These are phyloP conservation scores for Ecytonucleospora hepatopenaei DNA, from an alignment of 371 early-diverging fungal species.

Conservation along the genomic window DNA sequence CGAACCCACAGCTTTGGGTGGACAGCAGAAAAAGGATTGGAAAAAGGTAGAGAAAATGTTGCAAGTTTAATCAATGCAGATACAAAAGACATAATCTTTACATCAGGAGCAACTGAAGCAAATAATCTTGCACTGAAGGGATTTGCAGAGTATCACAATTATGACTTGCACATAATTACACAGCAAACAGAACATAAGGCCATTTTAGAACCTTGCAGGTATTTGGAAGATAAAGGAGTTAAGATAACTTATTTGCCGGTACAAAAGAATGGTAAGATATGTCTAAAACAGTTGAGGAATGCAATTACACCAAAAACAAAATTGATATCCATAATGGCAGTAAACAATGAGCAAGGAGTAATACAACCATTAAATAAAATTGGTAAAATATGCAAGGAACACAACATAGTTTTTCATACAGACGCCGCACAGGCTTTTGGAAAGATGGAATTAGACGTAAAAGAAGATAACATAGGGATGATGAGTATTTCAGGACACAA, in stretches of 20 bases:
- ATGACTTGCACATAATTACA: slow-evolving; percentile 75
- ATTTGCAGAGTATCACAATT: slow-evolving; percentile 73
- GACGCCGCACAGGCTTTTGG: slow-evolving; percentile 99
- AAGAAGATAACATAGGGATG: slow-evolving; percentile 81
- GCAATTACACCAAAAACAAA: slow-evolving; percentile 78
- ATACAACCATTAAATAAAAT: slow-evolving; percentile 87
- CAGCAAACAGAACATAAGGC: slow-evolving; percentile 97
- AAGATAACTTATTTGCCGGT: slow-evolving; percentile 93
- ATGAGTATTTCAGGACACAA: slow-evolving; percentile 95
- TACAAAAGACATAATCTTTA: slow-evolving; percentile 91
- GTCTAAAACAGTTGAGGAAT: slow-evolving; percentile 61
- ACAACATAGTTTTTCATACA: slow-evolving; percentile 61
- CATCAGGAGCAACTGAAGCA: slow-evolving; percentile 96
- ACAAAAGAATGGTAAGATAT: slow-evolving; percentile 68
- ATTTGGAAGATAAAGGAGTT: slow-evolving; percentile 76
- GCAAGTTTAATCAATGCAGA: slow-evolving; percentile 80
- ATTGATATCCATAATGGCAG: slow-evolving; percentile 85
- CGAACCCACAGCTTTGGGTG: slow-evolving; percentile 93
- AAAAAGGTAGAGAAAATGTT: slow-evolving; percentile 74
- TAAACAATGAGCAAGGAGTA: slow-evolving; percentile 97
- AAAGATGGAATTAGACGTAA: slow-evolving; percentile 86
- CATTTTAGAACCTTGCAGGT: slow-evolving; percentile 91
- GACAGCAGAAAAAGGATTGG: slow-evolving; percentile 86
- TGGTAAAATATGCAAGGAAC: slow-evolving; percentile 58
- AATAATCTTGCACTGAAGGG: slow-evolving; percentile 92